Conservation (phyloP, 176 grass and related monocot species). For the Poa pratensis region DNA sequence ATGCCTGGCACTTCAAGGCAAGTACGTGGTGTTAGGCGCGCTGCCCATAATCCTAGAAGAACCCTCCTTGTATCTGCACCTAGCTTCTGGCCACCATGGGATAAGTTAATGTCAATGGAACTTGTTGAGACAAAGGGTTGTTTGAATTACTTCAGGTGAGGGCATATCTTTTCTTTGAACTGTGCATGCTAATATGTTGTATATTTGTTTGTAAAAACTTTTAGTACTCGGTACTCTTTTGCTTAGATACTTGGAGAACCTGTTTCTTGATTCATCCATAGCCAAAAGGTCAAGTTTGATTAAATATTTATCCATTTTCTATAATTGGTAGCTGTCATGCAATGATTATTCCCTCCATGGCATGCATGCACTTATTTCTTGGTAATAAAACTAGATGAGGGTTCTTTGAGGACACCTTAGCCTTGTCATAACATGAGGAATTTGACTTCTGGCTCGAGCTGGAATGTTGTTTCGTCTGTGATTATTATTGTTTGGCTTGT, state of each 20-base stretch:
- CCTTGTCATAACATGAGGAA: neutral
- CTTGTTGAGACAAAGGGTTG: conserved; percentile 75
- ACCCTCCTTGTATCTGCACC: conserved; percentile 82
- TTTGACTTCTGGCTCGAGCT: neutral
- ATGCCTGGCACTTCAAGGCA: conserved; percentile 69
- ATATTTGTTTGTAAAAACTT: neutral
- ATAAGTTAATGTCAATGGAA: conserved; percentile 87
- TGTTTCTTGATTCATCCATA: conserved; percentile 15
- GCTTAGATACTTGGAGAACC: neutral
- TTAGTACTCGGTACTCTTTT: neutral
- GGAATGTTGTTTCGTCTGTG: conserved; percentile 16
- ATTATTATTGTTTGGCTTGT: neutral
- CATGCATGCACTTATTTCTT: neutral
- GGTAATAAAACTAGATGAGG: neutral
- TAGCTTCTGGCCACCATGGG: conserved; percentile 84
- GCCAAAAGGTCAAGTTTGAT: neutral
- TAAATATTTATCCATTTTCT: conserved; percentile 13
- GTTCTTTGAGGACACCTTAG: conserved; percentile 1
- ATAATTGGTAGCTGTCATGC: neutral
- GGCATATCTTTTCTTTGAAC: neutral
- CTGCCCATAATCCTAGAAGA: conserved; percentile 74
- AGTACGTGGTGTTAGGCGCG: conserved; percentile 72
- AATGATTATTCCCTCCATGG: neutral
- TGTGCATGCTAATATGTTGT: conserved; percentile 4
- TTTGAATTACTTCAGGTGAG: conserved; percentile 92